phyloP scores from a whole-genome alignment of 2,329 filamentous ascomycete genomes.

The Dactylellina cionopaga region DNA sequence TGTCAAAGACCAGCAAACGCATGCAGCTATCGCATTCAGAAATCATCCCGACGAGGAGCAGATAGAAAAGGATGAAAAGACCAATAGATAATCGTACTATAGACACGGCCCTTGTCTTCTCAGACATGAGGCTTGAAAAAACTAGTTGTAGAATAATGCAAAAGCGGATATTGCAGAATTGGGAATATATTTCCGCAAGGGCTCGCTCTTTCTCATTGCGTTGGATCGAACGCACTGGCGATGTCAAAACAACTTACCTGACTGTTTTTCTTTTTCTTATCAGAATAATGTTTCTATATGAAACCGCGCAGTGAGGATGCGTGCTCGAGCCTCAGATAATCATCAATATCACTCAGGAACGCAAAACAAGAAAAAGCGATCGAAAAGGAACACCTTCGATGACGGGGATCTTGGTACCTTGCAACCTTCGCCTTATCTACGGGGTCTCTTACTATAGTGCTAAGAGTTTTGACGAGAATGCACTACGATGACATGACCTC shows the following conservation, averaged over 20 bases:
- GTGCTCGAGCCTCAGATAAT: conserved; percentile 48
- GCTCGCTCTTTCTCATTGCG: too few species aligned
- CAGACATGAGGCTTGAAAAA: conserved; percentile 2
- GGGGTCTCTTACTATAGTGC: too few species aligned
- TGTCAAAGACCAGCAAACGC: not conserved
- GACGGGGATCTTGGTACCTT: too few species aligned
- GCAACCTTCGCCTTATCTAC: conserved; percentile 14
- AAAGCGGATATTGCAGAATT: not conserved
- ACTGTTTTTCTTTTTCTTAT: not conserved
- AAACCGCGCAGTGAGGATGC: not conserved
- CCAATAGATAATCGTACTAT: conserved; percentile 6
- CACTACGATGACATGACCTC: not conserved
- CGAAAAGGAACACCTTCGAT: too few species aligned
- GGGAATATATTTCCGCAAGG: too few species aligned
- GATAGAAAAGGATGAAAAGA: not conserved
- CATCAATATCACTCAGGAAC: too few species aligned
- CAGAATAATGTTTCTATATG: conserved; percentile 15
- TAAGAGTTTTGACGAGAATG: too few species aligned
- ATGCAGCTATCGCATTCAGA: not conserved
- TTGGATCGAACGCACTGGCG: too few species aligned
- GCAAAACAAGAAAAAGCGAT: not conserved
- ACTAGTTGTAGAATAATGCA: not conserved
- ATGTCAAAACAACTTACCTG: conserved; percentile 5
- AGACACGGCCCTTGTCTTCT: not conserved
- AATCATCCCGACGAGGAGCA: not conserved